Conservation (phyloP, 2,329 filamentous ascomycete species). For the Fonsecaea multimorphosa region DNA sequence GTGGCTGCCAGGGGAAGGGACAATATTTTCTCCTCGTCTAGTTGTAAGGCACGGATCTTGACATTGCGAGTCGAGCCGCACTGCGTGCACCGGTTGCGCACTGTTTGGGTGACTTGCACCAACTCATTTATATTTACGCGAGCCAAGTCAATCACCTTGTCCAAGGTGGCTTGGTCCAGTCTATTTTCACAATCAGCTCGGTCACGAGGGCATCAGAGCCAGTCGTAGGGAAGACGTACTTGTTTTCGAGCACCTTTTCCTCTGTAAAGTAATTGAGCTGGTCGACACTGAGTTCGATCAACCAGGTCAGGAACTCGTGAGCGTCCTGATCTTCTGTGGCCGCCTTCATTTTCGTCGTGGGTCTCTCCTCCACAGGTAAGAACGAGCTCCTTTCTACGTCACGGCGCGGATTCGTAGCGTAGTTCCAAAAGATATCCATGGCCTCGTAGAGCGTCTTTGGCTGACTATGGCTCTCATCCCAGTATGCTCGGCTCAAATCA, state of each 20-base stretch:
- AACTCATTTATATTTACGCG: background rate
- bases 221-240: background rate
- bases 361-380: background rate
- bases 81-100: background rate
- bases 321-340: constrained; percentile 12
- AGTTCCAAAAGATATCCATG: constrained; percentile 23
- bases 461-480: background rate
- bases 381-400: background rate
- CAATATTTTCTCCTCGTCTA: background rate
- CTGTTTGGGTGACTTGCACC: background rate
- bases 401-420: background rate
- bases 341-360: background rate
- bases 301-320: constrained; percentile 14
- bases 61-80: constrained; percentile 1
- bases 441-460: constrained; percentile 3
- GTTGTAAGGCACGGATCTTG: background rate
- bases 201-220: background rate
- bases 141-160: background rate
- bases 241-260: background rate
- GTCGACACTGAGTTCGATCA: background rate
- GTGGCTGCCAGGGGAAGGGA: background rate
- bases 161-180: background rate
- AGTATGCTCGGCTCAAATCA: constrained; percentile 17
- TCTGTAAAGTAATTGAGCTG: constrained; percentile 1
- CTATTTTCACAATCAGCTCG: background rate